Evolutionary conservation across 1,139 yeast genomes (phyloP), one percentile per base, ranked within the genome.

Genomic region (Torulaspora globosa): DNA sequence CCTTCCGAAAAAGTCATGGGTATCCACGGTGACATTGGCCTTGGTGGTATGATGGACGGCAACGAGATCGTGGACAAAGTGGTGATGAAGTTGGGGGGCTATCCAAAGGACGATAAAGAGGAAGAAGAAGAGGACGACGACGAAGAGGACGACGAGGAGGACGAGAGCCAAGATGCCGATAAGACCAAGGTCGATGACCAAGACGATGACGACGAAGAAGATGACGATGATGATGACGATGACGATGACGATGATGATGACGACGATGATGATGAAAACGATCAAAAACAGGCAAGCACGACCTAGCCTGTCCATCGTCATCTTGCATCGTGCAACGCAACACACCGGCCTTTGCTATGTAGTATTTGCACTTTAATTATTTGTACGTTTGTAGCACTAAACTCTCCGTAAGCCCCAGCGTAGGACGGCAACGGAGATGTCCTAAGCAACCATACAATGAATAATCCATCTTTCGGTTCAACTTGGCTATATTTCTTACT

Each of bases 1-100:
- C 98, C 98, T 0, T 90, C 92, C 23, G 98, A 92, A 60, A 92
- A 92, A 66, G 95, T 90, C 7, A 85, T 86, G 49, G 95, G 95
- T 24, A 66, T 70, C 10, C 80, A 89, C 71, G 98, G 98, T 41
- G 98, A 92, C 42, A 87, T 92, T 48, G 98, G 98, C 2, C 84
- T 80, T 72, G 98, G 98, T 21, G 98, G 97, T 8, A 92, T 92
- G 98, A 75, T 96, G 60, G 92, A 84, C 60, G 82, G 84, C 78
- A 86, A 87, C 67, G 96, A 89, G 66, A 84, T 90, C 56, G 96
- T 88, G 24, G 92, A 88, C 60, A 81, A 79, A 60, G 79, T 87
- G 50, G 95, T 87, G 2, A 72, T 82, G 65, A 85, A 87, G 60
- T 68, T 88, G 44, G 96, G 96, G 35, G 95, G 96, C 0, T 86